These are phyloP conservation scores for Suhomyces terraborum DNA, from an alignment of 1,139 yeast species.

Conservation along the genomic window DNA sequence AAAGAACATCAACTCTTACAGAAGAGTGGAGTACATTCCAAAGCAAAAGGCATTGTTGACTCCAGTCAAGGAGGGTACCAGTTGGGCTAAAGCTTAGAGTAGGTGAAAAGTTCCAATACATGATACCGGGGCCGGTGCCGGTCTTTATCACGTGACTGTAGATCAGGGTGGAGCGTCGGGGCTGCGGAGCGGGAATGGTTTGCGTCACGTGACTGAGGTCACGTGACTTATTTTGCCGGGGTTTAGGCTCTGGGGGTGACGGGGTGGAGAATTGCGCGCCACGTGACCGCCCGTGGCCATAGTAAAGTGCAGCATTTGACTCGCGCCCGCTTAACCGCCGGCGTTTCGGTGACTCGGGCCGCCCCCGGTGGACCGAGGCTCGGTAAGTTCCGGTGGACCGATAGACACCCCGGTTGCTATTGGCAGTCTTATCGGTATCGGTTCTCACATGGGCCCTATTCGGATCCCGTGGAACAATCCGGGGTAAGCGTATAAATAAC, in stretches of 20 bases:
- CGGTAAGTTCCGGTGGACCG: slow-evolving; percentile 8
- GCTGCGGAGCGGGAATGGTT: background rate
- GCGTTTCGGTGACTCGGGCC: slow-evolving; percentile 5
- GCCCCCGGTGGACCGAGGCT: slow-evolving; percentile 3
- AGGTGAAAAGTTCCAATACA: background rate
- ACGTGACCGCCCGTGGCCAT: no score
- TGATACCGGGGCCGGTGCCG: slow-evolving; percentile 1
- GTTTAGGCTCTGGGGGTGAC: no score
- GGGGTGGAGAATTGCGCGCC: no score
- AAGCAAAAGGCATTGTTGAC: slow-evolving; percentile 73
- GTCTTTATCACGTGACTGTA: background rate
- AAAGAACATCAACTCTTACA: slow-evolving; percentile 84
- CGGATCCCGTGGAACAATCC: slow-evolving; percentile 8
- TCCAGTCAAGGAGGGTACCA: slow-evolving; percentile 54
- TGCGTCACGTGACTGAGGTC: slow-evolving; percentile 1
- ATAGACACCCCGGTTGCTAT: slow-evolving; percentile 7
- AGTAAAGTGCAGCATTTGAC: no score
- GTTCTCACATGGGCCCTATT: slow-evolving; percentile 7
- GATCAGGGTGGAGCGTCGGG: background rate
- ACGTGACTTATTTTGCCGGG: no score
- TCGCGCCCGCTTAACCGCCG: no score
- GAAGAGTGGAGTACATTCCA: slow-evolving; percentile 81
- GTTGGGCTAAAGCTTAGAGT: slow-evolving; percentile 38
- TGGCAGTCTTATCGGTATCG: slow-evolving; percentile 4
- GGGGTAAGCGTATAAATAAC: slow-evolving; percentile 10